Percentiles rank a stretch among this genome's conserved stretches.
phyloP scores from a whole-genome alignment of 2,329 filamentous ascomycete genomes.

The Sarocladium oryzae region DNA sequence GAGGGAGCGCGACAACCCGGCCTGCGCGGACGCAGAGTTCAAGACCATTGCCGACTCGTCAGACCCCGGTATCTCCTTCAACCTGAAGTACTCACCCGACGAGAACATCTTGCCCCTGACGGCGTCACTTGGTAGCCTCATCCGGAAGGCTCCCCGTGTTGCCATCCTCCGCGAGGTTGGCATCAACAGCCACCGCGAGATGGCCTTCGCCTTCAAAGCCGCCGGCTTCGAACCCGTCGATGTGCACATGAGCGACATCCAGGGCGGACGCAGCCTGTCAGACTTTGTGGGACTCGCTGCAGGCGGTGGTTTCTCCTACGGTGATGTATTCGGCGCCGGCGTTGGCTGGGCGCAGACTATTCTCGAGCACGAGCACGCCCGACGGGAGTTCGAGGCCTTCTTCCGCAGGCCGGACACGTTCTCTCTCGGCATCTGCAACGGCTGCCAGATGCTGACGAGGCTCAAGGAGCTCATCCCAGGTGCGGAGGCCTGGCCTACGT shows the following conservation, averaged over 20 bases:
- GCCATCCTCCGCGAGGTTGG: conserved; percentile 94
- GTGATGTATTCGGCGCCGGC: conserved; percentile 79
- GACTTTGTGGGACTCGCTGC: conserved; percentile 85
- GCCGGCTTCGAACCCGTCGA: conserved; percentile 90
- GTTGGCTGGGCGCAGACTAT: conserved; percentile 95
- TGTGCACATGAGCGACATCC: conserved; percentile 93
- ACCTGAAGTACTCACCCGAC: conserved; percentile 70
- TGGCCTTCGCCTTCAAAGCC: conserved; percentile 91
- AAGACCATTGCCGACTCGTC: conserved; percentile 64
- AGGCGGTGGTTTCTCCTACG: conserved; percentile 96
- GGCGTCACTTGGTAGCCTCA: conserved; percentile 39
- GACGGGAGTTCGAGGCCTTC: conserved; percentile 75
- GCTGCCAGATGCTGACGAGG: conserved; percentile 88
- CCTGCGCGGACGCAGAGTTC: conserved; percentile 79
- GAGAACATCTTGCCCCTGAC: conserved; percentile 64
- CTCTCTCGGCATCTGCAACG: conserved; percentile 90
- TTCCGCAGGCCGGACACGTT: conserved; percentile 88
- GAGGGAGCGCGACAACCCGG: conserved; percentile 78
- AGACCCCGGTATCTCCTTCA: conserved; percentile 81
- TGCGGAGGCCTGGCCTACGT: conserved; percentile 76
- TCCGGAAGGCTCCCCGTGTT: conserved; percentile 62
- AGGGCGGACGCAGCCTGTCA: conserved; percentile 69
- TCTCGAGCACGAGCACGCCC: conserved; percentile 70
- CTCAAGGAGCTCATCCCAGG: conserved; percentile 77
- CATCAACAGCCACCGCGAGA: conserved; percentile 93